Base-by-base conservation (phyloP, 2,329 filamentous ascomycete species). In the Blastomyces parvus region DNA sequence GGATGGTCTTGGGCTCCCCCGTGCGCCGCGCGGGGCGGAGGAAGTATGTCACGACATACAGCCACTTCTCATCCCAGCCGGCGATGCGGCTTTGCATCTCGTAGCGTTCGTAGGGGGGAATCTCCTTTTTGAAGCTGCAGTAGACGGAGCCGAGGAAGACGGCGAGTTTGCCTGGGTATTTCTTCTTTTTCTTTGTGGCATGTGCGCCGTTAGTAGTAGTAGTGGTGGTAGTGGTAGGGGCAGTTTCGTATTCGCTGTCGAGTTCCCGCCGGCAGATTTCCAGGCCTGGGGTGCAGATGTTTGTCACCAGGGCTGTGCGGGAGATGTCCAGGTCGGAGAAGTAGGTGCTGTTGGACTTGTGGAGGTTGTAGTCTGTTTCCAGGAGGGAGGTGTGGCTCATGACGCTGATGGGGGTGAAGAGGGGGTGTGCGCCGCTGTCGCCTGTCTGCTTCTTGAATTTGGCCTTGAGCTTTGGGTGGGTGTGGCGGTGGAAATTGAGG, bases 291-390 rank as follows among this genome's bases (percentile, higher is more conserved):
- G 82, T 83, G 61, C 88, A 79, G 2, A 92, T 78, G 67, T 86
- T 84, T 59, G 86, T 88, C 61, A 95, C 85, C 9, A 94, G 84
- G 67, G 95, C 89, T 0, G 89, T 89, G 63, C 94, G 88, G 48
- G 88, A 86, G 64, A 93, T 84, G 76, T 96, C 91, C 67, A 95
- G 85, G 75, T 96, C 91, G 67, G 86, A 81, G 73, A 96, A 96
- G 79, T 95, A 96, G 38, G 91, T 96, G 69, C 84, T 86, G 78
- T 91, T 90, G 66, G 86, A 87, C 74, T 92, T 91, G 81, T 93
- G 89, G 53, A 91, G 72, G 78, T 94, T 93, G 79, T 91, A 91
- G 78, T 96, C 92, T 70, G 87, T 90, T 77, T 96, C 91, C 68
- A 89, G 82, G 62, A 89, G 77, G 0, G 89, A 84, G 17, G 88